Evolutionary conservation across 805 yeast species (phyloP).

Genomic region (Lachancea meyersii): DNA sequence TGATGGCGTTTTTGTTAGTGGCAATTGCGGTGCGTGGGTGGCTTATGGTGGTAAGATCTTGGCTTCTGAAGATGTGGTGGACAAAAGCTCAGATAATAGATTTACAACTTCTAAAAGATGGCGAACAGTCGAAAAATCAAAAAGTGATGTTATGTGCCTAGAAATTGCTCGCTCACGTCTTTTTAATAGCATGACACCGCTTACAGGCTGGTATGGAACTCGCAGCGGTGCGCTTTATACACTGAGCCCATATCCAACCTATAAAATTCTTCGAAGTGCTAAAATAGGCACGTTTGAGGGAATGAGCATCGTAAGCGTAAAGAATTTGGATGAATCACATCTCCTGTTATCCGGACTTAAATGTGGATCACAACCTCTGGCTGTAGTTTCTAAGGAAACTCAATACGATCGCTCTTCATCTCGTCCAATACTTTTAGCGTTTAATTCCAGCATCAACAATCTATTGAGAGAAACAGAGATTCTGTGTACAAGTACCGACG

Average conservation of each 20-base stretch:
- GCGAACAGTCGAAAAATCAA: not conserved
- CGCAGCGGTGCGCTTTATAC: constrained; percentile 2
- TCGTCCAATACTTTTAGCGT: constrained; percentile 4
- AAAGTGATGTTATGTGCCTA: constrained; percentile 4
- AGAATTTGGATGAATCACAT: not conserved
- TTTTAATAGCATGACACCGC: not conserved
- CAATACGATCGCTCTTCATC: not conserved
- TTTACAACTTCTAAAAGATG: not conserved
- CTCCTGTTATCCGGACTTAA: constrained; percentile 2
- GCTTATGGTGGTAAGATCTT: not conserved
- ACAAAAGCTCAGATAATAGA: not conserved
- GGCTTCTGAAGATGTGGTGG: not conserved
- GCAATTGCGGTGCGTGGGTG: not conserved
- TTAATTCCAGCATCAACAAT: constrained; percentile 17
- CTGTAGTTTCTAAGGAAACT: not conserved
- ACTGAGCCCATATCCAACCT: not conserved
- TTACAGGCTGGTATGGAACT: constrained; percentile 4
- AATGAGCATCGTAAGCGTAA: constrained; percentile 1
- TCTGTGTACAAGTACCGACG: constrained; percentile 16
- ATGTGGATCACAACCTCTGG: not conserved
- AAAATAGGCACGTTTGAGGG: not conserved
- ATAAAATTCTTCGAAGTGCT: not conserved
- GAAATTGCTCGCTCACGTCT: not conserved
- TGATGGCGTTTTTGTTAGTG: not conserved
- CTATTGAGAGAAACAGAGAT: constrained; percentile 19